These are phyloP conservation scores for Akebia trifoliata DNA, from an alignment of 164 flowering plant genomes.

Conservation along the genomic window DNA sequence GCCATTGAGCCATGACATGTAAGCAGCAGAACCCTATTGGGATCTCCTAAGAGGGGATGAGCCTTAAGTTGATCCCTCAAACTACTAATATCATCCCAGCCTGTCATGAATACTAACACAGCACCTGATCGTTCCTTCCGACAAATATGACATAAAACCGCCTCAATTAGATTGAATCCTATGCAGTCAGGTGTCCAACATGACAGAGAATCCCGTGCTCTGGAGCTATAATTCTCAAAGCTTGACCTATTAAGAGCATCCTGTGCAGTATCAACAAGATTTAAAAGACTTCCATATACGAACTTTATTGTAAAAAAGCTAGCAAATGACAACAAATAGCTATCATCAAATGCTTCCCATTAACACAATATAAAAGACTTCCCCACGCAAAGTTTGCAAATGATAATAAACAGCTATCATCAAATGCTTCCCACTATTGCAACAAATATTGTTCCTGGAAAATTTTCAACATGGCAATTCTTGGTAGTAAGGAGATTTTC, in stretches of 20 bases:
- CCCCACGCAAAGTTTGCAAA: neutral
- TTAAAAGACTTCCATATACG: neutral
- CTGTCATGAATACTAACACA: constrained; percentile 96
- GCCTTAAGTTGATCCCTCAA: constrained; percentile 91
- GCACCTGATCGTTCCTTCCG: constrained; percentile 96
- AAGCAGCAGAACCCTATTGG: constrained; percentile 85
- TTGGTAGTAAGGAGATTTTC: neutral
- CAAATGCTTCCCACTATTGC: neutral
- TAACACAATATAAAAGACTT: no score
- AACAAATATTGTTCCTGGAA: neutral
- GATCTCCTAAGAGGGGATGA: constrained; percentile 96
- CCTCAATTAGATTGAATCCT: constrained; percentile 97
- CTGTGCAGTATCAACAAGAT: constrained; percentile 36
- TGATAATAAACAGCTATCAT: constrained; percentile 1
- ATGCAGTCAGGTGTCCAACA: constrained; percentile 90
- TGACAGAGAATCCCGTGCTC: constrained; percentile 83
- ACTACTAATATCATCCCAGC: constrained; percentile 98
- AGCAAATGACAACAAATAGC: constrained; percentile 2
- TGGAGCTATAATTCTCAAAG: constrained; percentile 79
- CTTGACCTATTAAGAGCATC: constrained; percentile 75
- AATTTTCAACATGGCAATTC: neutral
- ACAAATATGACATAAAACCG: constrained; percentile 93
- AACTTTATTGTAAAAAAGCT: neutral
- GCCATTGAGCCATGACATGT: constrained; percentile 99
- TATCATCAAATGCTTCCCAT: constrained; percentile 3